These are phyloP conservation scores for Berberis vulgaris DNA, from an alignment of 164 flowering plant genomes.

Conservation along the genomic window DNA sequence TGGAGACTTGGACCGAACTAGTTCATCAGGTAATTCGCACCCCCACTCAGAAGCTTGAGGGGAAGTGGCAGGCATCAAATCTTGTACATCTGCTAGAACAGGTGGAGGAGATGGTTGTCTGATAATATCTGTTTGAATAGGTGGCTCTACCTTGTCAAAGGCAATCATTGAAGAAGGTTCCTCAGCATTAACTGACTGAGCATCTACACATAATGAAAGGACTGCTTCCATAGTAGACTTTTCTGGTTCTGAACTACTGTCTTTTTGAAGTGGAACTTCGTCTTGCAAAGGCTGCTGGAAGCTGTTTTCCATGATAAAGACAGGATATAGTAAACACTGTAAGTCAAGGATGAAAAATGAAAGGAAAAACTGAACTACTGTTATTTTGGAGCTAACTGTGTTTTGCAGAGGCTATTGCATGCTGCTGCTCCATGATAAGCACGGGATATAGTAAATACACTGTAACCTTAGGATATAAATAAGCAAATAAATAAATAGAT, in stretches of 20 bases:
- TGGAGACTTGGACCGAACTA: constrained; percentile 53
- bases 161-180: constrained; percentile 53
- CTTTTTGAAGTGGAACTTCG: constrained; percentile 19
- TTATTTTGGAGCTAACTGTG: background rate
- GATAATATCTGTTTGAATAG: constrained; percentile 30
- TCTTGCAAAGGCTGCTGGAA: constrained; percentile 30
- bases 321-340: background rate
- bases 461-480: too few species aligned
- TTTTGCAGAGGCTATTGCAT: too few species aligned
- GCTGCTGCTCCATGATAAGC: too few species aligned
- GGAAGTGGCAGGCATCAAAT: constrained; percentile 51
- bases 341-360: background rate
- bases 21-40: constrained; percentile 29
- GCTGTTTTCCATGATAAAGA: constrained; percentile 22
- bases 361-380: background rate
- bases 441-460: too few species aligned
- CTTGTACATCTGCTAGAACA: constrained; percentile 85
- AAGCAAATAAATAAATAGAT: too few species aligned
- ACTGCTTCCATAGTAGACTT: constrained; percentile 25
- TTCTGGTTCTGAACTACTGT: constrained; percentile 20
- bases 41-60: constrained; percentile 34
- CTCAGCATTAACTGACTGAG: constrained; percentile 20
- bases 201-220: constrained; percentile 27
- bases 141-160: constrained; percentile 44
- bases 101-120: constrained; percentile 96